These are phyloP conservation scores for Dendrobium officinale DNA, from an alignment of 106 monocot species.

Conservation along the genomic window DNA sequence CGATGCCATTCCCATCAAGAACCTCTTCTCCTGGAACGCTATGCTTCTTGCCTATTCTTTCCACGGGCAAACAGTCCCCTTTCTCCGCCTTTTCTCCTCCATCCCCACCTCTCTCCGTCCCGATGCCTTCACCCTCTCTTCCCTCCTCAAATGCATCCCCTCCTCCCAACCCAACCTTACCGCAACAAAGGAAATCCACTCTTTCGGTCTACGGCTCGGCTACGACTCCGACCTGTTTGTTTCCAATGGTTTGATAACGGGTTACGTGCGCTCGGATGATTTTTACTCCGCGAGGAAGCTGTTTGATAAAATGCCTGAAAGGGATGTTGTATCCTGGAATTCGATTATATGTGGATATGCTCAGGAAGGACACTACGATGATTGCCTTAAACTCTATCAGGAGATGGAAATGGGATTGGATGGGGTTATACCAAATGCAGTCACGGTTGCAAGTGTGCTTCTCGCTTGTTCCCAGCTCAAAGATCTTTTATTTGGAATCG, in stretches of 20 bases:
- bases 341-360: constrained; percentile 30
- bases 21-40: constrained; percentile 44
- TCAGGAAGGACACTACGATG: constrained; percentile 21
- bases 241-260: constrained; percentile 33
- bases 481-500: constrained; percentile 23
- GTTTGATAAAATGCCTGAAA: constrained; percentile 26
- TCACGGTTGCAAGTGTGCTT: constrained; percentile 26
- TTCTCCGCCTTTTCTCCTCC: constrained; percentile 24
- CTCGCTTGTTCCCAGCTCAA: constrained; percentile 37
- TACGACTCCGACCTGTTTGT: constrained; percentile 28
- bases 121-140: constrained; percentile 42
- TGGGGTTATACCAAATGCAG: constrained; percentile 21
- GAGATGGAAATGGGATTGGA: constrained; percentile 12
- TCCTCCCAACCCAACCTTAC: constrained; percentile 8
- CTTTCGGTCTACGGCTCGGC: constrained; percentile 14
- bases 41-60: constrained; percentile 33
- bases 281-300: constrained; percentile 14
- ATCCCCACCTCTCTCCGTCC: constrained; percentile 19
- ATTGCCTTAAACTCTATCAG: constrained; percentile 21
- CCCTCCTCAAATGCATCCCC: constrained; percentile 34
- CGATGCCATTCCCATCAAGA: constrained; percentile 31
- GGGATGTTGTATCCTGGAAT: constrained; percentile 45
- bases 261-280: constrained; percentile 11
- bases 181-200: constrained; percentile 14
- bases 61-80: constrained; percentile 7